Evolutionary conservation across 257 asterid species (phyloP), one percentile per base, ranked within the genome.

Genomic region (Gentiana macrophylla): DNA sequence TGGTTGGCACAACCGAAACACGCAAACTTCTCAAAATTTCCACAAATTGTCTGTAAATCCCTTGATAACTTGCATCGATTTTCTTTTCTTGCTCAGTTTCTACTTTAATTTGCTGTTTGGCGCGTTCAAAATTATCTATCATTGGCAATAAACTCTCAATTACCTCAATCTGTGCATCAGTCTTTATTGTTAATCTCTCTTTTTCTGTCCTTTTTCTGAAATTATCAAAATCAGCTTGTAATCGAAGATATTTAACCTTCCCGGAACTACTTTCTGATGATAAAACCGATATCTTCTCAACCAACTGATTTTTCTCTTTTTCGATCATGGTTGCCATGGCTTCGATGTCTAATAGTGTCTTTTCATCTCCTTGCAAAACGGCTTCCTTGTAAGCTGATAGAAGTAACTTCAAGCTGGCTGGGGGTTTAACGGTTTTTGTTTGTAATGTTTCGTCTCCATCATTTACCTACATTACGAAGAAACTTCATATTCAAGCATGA

Each of bases 181-280:
- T 75, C 57, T 86, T 73, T 43, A 70, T 66, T 2, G 61, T 75
- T 55, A 81, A 59, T 67, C 67, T 73, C 67, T 89, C 97, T 51
- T 80, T 86, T 55, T 89, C 94, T 0, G 86, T 72, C 60, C 90
- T 80, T 80, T 78, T 89, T 55, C 97, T 80, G 54, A 77, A 82
- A 72, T 89, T 86, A 41, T 89, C 94, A 80, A 89, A 89, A 74
- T 89, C 97, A 4, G 97, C 95, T 62, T 84, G 93, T 77, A 89
- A 54, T 0, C 94, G 81, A 8, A 82, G 6, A 43, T 64, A 77
- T 63, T 68, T 89, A 57, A 82, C 93, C 75, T 82, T 89, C 49
- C 83, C 93, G 6, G 81, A 75, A 62, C 75, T 70, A 58, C 80
- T 66, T 70, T 86, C 91, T 5, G 64, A 74, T 11, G 91, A 86